Evolutionary conservation across 2,329 filamentous ascomycete genomes (phyloP), one percentile per base, ranked within the genome.

Genomic region (Ophiocordyceps camponoti-rufipedis): DNA sequence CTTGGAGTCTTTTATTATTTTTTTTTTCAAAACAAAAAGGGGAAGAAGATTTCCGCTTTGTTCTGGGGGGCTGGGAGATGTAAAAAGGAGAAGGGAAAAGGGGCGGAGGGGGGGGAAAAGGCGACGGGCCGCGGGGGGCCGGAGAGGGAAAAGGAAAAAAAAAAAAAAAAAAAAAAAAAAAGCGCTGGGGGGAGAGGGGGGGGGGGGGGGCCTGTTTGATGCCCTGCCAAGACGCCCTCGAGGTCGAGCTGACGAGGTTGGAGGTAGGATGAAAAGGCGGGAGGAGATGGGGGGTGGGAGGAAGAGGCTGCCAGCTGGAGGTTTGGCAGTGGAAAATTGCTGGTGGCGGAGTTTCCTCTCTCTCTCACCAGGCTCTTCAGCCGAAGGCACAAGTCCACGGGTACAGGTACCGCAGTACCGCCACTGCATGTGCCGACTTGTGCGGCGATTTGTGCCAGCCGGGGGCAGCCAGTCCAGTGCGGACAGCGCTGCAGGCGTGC

Each of bases 121-220:
- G 35, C 43, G 43, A 45, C 46, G 32, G 46, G 32, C 46, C 46
- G 43, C 38, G 38, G 41, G 41, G 41, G 35, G 14, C 23, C 35
- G 18, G 44, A 28, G 35, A 39, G 42, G 41, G 45, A 12, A 43
- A 45, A 28, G 42, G 46, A 39, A 41, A 48, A 49, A 47, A 46
- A 23, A 23, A 23, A 23, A 23, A 23, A 23, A 23, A 23, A 23
- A 23, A 23, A 23, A 23, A 23, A 45, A 49, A 49, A 52, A 45
- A n/a, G n/a, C n/a, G 52, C 47, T 47, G 48, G 47, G 45, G 46
- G 51, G 49, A 48, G 50, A 44, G 47, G 51, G 49, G 47, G 50
- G 44, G 47, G 45, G 46, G 13, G 28, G 42, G 33, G n/a, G 32
- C 23, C 5, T 23, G 23, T 23, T 23, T 38, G 47, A 49, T 50